These are phyloP conservation scores for Blastosporella zonata DNA, from an alignment of 1,284 basidiomycete genomes.

Conservation along the genomic window DNA sequence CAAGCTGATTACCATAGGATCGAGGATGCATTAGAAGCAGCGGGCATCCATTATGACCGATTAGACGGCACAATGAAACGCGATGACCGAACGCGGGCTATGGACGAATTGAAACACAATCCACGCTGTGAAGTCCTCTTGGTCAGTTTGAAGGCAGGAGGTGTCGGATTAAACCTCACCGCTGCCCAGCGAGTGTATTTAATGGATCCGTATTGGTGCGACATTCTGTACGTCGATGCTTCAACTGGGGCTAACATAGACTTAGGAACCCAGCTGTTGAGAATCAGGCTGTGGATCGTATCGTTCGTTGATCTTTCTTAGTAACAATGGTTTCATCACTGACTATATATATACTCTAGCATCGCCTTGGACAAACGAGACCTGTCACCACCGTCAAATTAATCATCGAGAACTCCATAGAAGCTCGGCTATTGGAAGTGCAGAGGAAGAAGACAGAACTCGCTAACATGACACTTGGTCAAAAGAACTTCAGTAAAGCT, in stretches of 20 bases:
- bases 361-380: constrained; percentile 90
- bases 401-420: constrained; percentile 93
- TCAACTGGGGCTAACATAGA: constrained; percentile 6
- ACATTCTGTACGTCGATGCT: constrained; percentile 2
- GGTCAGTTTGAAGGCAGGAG: constrained; percentile 94
- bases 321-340: background rate
- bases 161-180: constrained; percentile 93
- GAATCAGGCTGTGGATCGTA: constrained; percentile 93
- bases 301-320: constrained; percentile 41
- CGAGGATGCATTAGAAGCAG: constrained; percentile 83
- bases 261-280: constrained; percentile 94
- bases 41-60: constrained; percentile 82
- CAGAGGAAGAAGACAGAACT: constrained; percentile 94
- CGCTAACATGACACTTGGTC: constrained; percentile 85
- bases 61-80: constrained; percentile 97
- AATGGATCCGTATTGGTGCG: constrained; percentile 93
- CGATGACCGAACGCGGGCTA: constrained; percentile 86
- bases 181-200: constrained; percentile 91
- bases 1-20: constrained; percentile 45
- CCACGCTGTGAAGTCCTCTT: constrained; percentile 88
- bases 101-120: constrained; percentile 86
- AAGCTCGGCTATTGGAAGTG: constrained; percentile 84
- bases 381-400: constrained; percentile 90
- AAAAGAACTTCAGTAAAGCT: constrained; percentile 71
- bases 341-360: constrained; percentile 41